Evolutionary conservation across 1,284 basidiomycete species (phyloP).

Genomic region (Ceratobasidium sp.): DNA sequence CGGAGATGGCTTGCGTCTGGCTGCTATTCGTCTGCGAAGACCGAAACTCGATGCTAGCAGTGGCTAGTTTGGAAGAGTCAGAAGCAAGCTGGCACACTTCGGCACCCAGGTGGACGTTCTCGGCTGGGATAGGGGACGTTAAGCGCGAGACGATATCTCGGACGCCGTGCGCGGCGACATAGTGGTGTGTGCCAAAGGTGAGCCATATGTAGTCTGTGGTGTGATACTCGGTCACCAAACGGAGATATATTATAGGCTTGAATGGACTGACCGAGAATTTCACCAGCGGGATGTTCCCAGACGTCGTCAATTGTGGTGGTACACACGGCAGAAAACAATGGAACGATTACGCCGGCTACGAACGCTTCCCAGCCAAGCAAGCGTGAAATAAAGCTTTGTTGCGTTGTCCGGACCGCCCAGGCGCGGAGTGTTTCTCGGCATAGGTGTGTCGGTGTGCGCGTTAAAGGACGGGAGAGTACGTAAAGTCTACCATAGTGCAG

Average conservation of each 20-base stretch:
- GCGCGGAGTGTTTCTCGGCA: conserved; percentile 61
- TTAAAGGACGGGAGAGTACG: conserved; percentile 64
- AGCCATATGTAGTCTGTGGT: conserved; percentile 71
- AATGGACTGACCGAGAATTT: conserved; percentile 66
- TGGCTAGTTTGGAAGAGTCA: conserved; percentile 55
- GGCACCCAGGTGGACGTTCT: conserved; percentile 67
- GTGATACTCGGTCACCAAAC: not conserved
- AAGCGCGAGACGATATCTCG: conserved; percentile 67
- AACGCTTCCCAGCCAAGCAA: conserved; percentile 68
- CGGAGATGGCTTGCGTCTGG: conserved; percentile 52
- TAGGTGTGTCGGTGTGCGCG: conserved; percentile 56
- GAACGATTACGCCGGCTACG: conserved; percentile 66
- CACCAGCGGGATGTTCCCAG: conserved; percentile 68
- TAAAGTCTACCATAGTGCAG: conserved; percentile 70
- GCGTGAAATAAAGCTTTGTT: conserved; percentile 53
- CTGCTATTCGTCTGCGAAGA: conserved; percentile 38
- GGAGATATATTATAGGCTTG: not conserved
- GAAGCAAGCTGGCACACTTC: conserved; percentile 62
- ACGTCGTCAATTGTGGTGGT: conserved; percentile 68
- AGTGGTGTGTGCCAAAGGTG: conserved; percentile 71
- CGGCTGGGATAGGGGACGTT: conserved; percentile 56
- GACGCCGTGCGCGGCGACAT: conserved; percentile 68
- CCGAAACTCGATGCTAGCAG: conserved; percentile 50
- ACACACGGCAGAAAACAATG: conserved; percentile 79
- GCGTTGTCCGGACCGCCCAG: conserved; percentile 63